Percentiles rank a stretch among this genome's conserved stretches.
Evolutionary conservation across 495 filamentous ascomycete genomes (phyloP).

Genomic region (Bathelium albidoporum): DNA sequence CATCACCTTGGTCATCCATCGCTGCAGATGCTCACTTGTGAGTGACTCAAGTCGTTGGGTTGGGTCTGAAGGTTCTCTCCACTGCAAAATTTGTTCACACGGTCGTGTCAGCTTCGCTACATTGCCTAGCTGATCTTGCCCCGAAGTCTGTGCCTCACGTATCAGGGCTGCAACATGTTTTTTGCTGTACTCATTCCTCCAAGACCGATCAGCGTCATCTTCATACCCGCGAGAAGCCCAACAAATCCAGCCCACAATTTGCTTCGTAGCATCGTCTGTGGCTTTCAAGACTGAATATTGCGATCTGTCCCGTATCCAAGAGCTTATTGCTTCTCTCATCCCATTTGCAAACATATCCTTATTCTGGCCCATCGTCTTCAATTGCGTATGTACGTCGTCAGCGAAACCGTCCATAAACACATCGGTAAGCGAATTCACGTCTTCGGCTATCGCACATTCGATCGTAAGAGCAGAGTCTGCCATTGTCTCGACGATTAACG

Average conservation of each 20-base stretch:
- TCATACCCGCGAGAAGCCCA: conserved; percentile 1
- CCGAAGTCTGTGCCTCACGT: not conserved
- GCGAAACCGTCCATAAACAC: not conserved
- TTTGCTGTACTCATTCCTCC: not conserved
- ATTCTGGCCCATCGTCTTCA: not conserved
- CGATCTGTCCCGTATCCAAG: not conserved
- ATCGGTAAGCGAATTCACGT: not conserved
- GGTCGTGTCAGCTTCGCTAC: not conserved
- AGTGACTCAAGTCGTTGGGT: not conserved
- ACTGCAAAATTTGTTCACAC: not conserved
- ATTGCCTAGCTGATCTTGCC: not conserved
- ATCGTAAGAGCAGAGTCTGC: conserved; percentile 1
- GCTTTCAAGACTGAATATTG: conserved; percentile 42
- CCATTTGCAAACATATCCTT: not conserved
- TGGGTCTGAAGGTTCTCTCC: not conserved
- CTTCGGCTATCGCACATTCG: not conserved
- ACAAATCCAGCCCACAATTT: conserved; percentile 39
- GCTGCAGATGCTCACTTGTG: conserved; percentile 2
- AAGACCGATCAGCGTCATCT: conserved; percentile 1
- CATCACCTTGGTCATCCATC: not conserved
- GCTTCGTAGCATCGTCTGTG: conserved; percentile 56
- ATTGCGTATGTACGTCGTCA: not conserved
- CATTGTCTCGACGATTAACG: not conserved
- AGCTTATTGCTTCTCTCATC: conserved; percentile 3
- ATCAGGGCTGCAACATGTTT: conserved; percentile 1